These are phyloP conservation scores for Cladosporium austrohemisphaericum DNA, from an alignment of 2,329 filamentous ascomycete species.

Conservation along the genomic window DNA sequence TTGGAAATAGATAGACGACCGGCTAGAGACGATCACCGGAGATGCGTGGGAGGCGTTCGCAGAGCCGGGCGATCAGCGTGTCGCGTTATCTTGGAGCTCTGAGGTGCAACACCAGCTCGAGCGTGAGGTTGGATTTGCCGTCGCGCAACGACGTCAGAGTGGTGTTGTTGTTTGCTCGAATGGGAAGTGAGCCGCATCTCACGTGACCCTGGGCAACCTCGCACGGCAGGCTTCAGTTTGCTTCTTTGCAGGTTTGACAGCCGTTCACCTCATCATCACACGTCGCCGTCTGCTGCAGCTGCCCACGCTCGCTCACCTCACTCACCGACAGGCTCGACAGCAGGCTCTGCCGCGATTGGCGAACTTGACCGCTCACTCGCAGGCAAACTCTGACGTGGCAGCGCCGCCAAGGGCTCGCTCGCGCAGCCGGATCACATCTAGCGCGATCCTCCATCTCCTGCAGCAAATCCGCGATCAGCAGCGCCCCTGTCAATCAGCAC, in stretches of 20 bases:
- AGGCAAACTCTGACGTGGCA: slow-evolving; percentile 12
- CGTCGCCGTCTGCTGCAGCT: background rate
- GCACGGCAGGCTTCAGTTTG: slow-evolving; percentile 10
- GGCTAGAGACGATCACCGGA: background rate
- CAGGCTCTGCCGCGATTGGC: slow-evolving; percentile 4
- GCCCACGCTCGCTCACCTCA: slow-evolving; percentile 1
- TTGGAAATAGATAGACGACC: slow-evolving; percentile 5
- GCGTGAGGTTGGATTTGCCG: slow-evolving; percentile 10
- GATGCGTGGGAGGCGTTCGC: background rate
- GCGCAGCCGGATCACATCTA: slow-evolving; percentile 10
- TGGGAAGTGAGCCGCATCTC: slow-evolving; percentile 2
- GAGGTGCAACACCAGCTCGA: background rate
- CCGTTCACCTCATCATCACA: slow-evolving; percentile 6
- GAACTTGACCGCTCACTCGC: slow-evolving; percentile 1
- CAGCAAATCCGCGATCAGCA: slow-evolving; percentile 16
- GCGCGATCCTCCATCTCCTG: background rate
- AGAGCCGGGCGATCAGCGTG: background rate
- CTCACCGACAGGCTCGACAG: slow-evolving; percentile 1
- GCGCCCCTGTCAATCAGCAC: slow-evolving; percentile 15
- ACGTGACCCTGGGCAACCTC: slow-evolving; percentile 1
- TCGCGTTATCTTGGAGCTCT: background rate
- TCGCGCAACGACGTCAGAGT: slow-evolving; percentile 11
- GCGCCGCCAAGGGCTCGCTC: slow-evolving; percentile 2
- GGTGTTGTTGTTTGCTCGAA: too few species aligned
- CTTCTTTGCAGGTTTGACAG: slow-evolving; percentile 12